Evolutionary conservation across 352 stramenopile species (phyloP).

Genomic region (Phytophthora sojae): DNA sequence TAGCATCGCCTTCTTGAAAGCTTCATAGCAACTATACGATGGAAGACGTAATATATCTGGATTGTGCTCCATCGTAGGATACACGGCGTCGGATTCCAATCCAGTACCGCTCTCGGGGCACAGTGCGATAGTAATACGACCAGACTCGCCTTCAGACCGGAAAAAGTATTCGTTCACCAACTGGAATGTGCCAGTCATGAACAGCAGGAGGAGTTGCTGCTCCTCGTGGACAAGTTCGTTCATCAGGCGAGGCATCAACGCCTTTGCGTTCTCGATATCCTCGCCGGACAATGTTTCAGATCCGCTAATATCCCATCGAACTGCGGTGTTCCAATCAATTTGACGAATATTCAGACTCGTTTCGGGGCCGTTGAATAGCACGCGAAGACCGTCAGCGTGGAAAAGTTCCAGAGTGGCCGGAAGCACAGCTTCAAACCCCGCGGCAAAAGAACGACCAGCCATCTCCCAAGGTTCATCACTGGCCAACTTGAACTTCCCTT

Average conservation of each 20-base stretch:
- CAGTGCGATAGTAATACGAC: conserved; percentile 29
- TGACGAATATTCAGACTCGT: conserved; percentile 39
- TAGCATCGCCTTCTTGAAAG: conserved; percentile 60
- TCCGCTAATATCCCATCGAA: conserved; percentile 44
- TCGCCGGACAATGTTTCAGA: conserved; percentile 22
- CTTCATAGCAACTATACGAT: conserved; percentile 59
- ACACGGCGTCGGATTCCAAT: conserved; percentile 36
- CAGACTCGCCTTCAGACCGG: conserved; percentile 17
- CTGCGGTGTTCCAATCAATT: conserved; percentile 49
- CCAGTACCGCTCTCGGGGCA: conserved; percentile 20
- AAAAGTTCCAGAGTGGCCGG: conserved; percentile 62
- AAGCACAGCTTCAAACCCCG: conserved; percentile 64
- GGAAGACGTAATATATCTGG: conserved; percentile 54
- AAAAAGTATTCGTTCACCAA: conserved; percentile 58
- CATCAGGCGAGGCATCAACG: conserved; percentile 60
- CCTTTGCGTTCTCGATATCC: conserved; percentile 23
- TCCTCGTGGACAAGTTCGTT: conserved; percentile 68
- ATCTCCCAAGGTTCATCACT: conserved; percentile 35
- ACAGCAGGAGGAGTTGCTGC: conserved; percentile 62
- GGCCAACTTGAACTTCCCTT: conserved; percentile 29
- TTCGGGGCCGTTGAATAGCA: conserved; percentile 57
- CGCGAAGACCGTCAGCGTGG: conserved; percentile 54
- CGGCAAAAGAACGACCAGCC: conserved; percentile 46
- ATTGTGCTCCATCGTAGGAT: conserved; percentile 49
- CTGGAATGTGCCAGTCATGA: conserved; percentile 58